phyloP scores from a whole-genome alignment of 2,329 filamentous ascomycete genomes.

The Fusarium circinatum region DNA sequence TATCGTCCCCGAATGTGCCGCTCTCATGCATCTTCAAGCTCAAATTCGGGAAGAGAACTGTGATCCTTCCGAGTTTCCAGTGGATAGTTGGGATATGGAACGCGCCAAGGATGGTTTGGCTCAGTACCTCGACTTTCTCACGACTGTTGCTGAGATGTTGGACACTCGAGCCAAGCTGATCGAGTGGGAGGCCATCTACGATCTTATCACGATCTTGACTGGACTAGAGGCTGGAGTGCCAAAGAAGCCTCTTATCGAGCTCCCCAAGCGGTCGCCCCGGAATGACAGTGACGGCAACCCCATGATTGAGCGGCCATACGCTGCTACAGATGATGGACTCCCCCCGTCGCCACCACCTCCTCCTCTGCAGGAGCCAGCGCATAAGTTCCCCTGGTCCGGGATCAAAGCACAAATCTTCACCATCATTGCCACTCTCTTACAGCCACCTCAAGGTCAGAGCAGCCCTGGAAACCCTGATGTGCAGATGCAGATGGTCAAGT shows the following conservation, averaged over 20 bases:
- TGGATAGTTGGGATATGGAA: constrained; percentile 98
- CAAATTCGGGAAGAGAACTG: constrained; percentile 83
- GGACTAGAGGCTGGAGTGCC: constrained; percentile 89
- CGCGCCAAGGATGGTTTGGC: constrained; percentile 94
- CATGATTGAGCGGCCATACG: constrained; percentile 73
- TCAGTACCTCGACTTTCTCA: constrained; percentile 94
- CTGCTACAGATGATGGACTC: constrained; percentile 44
- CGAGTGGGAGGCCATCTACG: constrained; percentile 91
- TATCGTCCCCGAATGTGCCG: constrained; percentile 92
- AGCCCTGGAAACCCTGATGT: constrained; percentile 77
- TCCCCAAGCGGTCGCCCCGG: constrained; percentile 48
- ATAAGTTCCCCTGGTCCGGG: constrained; percentile 74
- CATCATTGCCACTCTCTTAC: constrained; percentile 88
- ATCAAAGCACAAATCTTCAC: constrained; percentile 94
- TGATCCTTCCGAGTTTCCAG: constrained; percentile 86
- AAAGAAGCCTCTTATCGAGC: constrained; percentile 75
- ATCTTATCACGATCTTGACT: constrained; percentile 86
- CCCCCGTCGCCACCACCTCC: constrained; percentile 53
- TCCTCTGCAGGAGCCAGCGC: constrained; percentile 69
- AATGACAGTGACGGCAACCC: constrained; percentile 40
- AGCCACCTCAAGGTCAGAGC: constrained; percentile 74
- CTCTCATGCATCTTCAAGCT: constrained; percentile 92
- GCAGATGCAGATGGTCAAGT: constrained; percentile 85
- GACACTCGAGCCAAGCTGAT: constrained; percentile 87
- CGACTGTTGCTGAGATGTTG: constrained; percentile 85